Conservation (phyloP, 179 eudicot species). For the Silene vulgaris region DNA sequence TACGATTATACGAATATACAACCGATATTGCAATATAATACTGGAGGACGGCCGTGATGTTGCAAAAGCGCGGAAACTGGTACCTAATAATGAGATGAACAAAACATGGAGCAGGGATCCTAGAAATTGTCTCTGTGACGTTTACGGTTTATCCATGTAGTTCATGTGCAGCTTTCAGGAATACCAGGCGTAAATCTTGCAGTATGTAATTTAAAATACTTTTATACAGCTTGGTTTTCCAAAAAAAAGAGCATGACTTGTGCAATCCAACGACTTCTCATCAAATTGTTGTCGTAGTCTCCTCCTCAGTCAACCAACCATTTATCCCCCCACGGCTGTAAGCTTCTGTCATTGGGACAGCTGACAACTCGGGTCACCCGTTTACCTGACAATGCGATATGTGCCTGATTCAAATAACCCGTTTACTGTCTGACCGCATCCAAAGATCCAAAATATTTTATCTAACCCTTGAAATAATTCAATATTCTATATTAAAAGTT, state of each 20-base stretch:
- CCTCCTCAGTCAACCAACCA: conserved; percentile 3
- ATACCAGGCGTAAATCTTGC: conserved; percentile 27
- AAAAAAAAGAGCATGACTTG: not conserved
- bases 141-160: not conserved
- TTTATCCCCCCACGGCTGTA: not conserved
- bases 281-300: not conserved
- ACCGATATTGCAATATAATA: not conserved
- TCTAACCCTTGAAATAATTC: not conserved
- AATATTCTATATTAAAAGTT: not conserved
- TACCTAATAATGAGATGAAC: not conserved
- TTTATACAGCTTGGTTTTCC: conserved; percentile 23
- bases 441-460: not conserved
- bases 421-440: not conserved
- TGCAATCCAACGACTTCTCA: conserved; percentile 1
- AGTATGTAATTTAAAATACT: conserved; percentile 3
- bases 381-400: too few species aligned
- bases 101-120: conserved; percentile 7
- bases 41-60: not conserved
- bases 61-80: not conserved
- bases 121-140: not conserved
- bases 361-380: too few species aligned
- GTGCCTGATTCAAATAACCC: not conserved
- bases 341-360: not conserved
- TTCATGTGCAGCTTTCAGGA: conserved; percentile 29
- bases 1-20: too few species aligned